Conservation (phyloP, 768 basidiomycete species). For the Mycena leptocephala region DNA sequence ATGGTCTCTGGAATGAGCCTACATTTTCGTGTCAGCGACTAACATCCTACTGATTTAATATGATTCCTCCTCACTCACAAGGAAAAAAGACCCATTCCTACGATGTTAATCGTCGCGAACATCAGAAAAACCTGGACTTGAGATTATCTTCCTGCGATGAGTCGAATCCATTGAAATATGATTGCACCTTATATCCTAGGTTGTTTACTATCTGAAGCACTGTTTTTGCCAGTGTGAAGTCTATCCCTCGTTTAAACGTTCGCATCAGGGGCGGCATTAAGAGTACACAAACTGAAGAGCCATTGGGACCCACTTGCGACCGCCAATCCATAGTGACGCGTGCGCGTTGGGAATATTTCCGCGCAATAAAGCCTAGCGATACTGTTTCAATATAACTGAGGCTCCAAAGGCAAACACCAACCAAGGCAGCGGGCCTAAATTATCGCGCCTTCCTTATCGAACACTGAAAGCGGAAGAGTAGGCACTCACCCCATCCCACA, state of each 20-base stretch:
- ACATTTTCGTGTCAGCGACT: neutral
- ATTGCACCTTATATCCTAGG: constrained; percentile 70
- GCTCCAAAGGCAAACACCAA: neutral
- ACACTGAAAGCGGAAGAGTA: neutral
- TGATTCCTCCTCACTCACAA: constrained; percentile 60
- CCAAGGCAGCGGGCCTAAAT: constrained; percentile 60
- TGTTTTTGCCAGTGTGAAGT: constrained; percentile 81
- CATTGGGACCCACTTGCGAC: constrained; percentile 86
- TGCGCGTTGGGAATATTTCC: constrained; percentile 91
- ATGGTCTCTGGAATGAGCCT: constrained; percentile 77
- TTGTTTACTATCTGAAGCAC: constrained; percentile 75
- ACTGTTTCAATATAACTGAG: neutral
- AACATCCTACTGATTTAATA: neutral
- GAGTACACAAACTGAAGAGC: constrained; percentile 76
- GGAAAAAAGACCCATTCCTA: constrained; percentile 78
- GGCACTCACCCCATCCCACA: constrained; percentile 81
- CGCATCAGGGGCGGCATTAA: neutral
- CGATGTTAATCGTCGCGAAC: constrained; percentile 83
- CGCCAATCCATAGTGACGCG: constrained; percentile 86
- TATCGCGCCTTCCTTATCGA: constrained; percentile 44
- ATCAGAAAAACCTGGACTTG: constrained; percentile 72
- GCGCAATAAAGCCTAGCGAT: constrained; percentile 71
- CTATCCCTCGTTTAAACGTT: constrained; percentile 47
- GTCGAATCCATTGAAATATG: no score
- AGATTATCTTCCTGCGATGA: no score